phyloP scores from a whole-genome alignment of 805 yeast genomes.

The Hanseniaspora lindneri region DNA sequence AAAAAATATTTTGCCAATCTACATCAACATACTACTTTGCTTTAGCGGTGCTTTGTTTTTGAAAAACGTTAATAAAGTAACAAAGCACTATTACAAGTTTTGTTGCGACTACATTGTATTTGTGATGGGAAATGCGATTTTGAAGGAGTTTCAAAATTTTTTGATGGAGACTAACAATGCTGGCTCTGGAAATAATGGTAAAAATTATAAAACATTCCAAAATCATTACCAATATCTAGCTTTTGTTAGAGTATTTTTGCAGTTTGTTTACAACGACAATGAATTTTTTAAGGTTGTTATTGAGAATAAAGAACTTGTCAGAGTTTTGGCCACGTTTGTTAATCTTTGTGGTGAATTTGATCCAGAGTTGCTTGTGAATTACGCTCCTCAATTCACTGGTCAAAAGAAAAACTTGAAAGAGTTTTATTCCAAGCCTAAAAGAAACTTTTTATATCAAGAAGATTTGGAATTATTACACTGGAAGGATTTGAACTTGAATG shows the following conservation, averaged over 20 bases:
- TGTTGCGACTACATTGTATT: conserved; percentile 33
- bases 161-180: neutral
- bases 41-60: conserved; percentile 27
- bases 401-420: neutral
- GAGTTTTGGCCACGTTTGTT: conserved; percentile 22
- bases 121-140: conserved; percentile 28
- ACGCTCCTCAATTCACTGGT: neutral
- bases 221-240: conserved; percentile 25
- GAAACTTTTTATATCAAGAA: conserved; percentile 49
- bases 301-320: conserved; percentile 27
- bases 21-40: conserved; percentile 21
- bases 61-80: conserved; percentile 5
- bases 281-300: conserved; percentile 27
- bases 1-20: conserved; percentile 23
- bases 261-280: conserved; percentile 35
- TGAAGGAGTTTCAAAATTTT: conserved; percentile 19
- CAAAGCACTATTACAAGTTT: conserved; percentile 24
- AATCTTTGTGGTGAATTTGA: conserved; percentile 3
- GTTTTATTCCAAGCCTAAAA: conserved; percentile 30
- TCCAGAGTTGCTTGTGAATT: neutral
- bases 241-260: conserved; percentile 46
- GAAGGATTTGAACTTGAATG: conserved; percentile 42
- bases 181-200: neutral
- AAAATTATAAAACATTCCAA: conserved; percentile 18
- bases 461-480: conserved; percentile 55